Evolutionary conservation across 352 stramenopile genomes (phyloP), one percentile per base, ranked within the genome.

Genomic region (Phytophthora cryptogea): DNA sequence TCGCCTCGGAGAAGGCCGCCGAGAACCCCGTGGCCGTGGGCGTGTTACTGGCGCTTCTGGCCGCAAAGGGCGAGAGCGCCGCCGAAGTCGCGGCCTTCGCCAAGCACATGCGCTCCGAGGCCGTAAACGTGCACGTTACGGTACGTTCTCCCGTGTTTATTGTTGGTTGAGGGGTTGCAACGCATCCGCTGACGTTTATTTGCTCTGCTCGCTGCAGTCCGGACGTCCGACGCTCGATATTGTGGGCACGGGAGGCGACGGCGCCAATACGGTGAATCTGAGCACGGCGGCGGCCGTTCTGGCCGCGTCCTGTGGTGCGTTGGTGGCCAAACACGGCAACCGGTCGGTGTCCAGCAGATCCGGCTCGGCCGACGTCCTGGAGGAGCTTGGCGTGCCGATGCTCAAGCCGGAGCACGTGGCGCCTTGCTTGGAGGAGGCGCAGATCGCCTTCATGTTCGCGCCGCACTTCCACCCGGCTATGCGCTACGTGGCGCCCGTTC

Each of bases 201-300:
- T 59, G 45, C 9, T 54, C 9, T 39, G 76, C 20, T 44, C 28
- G 20, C 8, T 55, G 39, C 41, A 70, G 68, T 80, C 78, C 1
- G 61, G 77, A 32, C 78, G 73, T 27, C 95, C 95, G 32, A 86
- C 98, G 31, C 78, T 99, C 10, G 97, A 99, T 72, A 99, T 99
- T 66, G 97, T 99, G 14, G 97, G 97, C 44, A 99, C 97, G 3
- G 97, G 97, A 46, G 97, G 97, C 46, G 97, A 99, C 67, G 97
- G 97, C 46, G 96, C 96, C 31, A 90, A 99, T 72, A 99, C 97
- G 0, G 98, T 99, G 61, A 99, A 99, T 69, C 89, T 99, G 54
- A 98, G 88, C 40, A 99, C 97, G 0, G 95, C 96, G 0, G 91
- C 90, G 5, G 91, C 97, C 1, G 91, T 99, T 9, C 63, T 99